Evolutionary conservation across 331 rosid species (phyloP), one percentile per base, ranked within the genome.

Genomic region (Ulmus americana): DNA sequence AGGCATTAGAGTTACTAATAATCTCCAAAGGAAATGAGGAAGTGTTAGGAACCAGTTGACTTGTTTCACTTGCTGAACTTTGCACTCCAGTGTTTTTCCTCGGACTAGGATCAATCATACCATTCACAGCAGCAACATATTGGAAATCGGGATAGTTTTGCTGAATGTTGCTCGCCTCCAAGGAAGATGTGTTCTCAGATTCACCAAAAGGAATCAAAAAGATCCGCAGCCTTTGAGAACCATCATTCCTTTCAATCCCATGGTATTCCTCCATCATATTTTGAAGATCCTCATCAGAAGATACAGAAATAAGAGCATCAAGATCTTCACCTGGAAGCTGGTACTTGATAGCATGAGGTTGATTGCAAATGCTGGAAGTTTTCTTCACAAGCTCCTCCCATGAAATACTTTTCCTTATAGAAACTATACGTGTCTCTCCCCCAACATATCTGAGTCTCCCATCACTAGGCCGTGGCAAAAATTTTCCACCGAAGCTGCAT

Each of bases 281-380:
- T 77, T 88, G 95, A 68, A 85, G 89, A 81, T 88, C 95, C 79
- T 88, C 95, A 12, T 79, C 84, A 65, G 95, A 83, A 45, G 95
- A 85, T 39, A 88, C 85, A 6, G 95, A 88, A 72, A 88, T 85
- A 72, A 88, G 79, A 65, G 91, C 82, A 73, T 88, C 95, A 62
- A 84, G 89, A 83, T 88, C 95, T 77, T 88, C 91, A 48, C 83
- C 88, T 9, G 95, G 95, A 76, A 88, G 89, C 80, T 85, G 91
- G 81, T 88, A 88, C 73, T 85, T 88, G 52, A 88, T 88, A 7
- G 82, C 53, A 82, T 83, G 91, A 68, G 81, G 87, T 50, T 85
- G 89, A 56, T 42, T 79, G 71, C 84, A 85, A 75, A 88, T 70
- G 51, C 84, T 70, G 46, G 68, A 75, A 62, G 95, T 88, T 76